A percentile compares a stretch with the other conserved stretches of the same genome.
phyloP scores from a whole-genome alignment of 371 early-diverging fungal species.

The Actinomortierella wolfii region DNA sequence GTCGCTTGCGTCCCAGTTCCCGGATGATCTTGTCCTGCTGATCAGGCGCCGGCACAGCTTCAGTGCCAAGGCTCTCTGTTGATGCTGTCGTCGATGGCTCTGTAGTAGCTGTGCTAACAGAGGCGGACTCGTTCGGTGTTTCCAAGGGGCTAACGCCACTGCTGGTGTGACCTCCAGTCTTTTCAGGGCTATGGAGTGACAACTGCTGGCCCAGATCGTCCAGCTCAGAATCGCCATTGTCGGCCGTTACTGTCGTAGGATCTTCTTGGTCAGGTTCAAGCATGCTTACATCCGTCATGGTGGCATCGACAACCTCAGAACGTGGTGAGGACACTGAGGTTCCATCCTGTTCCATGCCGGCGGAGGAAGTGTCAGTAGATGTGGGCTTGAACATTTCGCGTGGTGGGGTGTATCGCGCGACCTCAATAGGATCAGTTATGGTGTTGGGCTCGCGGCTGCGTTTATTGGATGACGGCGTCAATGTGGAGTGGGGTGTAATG shows the following conservation, averaged over 20 bases:
- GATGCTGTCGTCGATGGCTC: no score
- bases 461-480: conserved; percentile 13
- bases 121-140: no score
- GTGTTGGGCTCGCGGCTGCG: conserved; percentile 41
- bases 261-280: conserved; percentile 7
- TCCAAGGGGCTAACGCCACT: no score
- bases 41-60: background rate
- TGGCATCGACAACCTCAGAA: conserved; percentile 5
- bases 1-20: conserved; percentile 4
- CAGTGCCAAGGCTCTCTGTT: background rate
- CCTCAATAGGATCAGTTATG: conserved; percentile 43
- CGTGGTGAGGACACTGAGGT: background rate
- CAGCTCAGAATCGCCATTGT: conserved; percentile 19
- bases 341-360: background rate
- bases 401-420: conserved; percentile 42
- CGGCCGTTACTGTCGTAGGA: background rate
- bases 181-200: conserved; percentile 40
- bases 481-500: background rate
- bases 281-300: conserved; percentile 9
- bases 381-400: conserved; percentile 36
- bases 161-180: conserved; percentile 2
- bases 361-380: background rate
- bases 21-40: conserved; percentile 12
- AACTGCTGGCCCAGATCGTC: conserved; percentile 33
- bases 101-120: no score